These are phyloP conservation scores for Vachellia pachyceras DNA, from an alignment of 306 rosid genomes.

Conservation along the genomic window DNA sequence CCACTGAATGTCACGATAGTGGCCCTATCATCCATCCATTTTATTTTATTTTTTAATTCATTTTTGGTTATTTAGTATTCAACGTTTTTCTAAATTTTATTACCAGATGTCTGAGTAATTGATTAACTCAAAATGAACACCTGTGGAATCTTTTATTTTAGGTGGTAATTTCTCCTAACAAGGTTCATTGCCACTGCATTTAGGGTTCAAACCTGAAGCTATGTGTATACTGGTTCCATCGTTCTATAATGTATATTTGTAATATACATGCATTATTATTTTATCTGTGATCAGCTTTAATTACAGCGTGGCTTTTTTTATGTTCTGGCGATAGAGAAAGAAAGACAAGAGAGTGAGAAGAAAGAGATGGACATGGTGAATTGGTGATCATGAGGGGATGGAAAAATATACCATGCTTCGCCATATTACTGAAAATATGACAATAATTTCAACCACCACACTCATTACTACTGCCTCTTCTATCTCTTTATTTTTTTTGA, in stretches of 20 bases:
- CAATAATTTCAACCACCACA: slow-evolving; percentile 47
- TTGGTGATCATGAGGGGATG: slow-evolving; percentile 33
- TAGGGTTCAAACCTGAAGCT: no score
- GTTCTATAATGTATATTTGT: no score
- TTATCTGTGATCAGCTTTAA: neutral
- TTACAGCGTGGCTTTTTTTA: neutral
- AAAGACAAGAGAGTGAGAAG: neutral
- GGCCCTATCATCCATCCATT: slow-evolving; percentile 5
- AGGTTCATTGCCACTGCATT: no score
- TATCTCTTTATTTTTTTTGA: slow-evolving; percentile 1
- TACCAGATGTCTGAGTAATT: no score
- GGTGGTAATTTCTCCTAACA: no score
- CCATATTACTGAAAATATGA: slow-evolving; percentile 33
- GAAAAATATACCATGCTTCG: slow-evolving; percentile 39
- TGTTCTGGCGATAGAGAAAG: neutral
- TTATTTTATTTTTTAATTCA: no score
- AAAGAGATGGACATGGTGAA: slow-evolving; percentile 15
- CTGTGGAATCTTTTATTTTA: no score
- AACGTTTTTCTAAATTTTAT: no score
- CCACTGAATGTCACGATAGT: slow-evolving; percentile 34
- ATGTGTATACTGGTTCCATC: no score
- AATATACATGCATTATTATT: neutral
- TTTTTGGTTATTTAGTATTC: no score
- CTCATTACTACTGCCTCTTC: slow-evolving; percentile 34
- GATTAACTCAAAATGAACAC: no score